Base-by-base conservation (phyloP, 2,329 filamentous ascomycete genomes). In the Xylaria sp. region DNA sequence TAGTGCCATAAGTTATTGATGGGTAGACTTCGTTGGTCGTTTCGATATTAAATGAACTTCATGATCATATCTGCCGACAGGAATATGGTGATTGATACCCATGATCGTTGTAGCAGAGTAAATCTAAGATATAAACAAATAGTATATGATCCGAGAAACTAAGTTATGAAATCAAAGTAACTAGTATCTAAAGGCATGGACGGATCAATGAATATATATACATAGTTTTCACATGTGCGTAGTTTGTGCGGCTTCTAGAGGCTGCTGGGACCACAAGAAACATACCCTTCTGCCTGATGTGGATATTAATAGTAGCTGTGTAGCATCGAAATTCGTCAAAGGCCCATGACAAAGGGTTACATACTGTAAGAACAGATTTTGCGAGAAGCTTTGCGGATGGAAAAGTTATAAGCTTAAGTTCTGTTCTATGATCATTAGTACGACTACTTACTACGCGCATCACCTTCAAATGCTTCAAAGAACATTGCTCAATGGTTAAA, bases 401-500 rank as follows among this genome's bases (percentile, higher is more conserved):
- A 20, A 68, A 1, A 25, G 58, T 74, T 74, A 72, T 5, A 73
- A 62, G 8, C 75, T 73, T 56, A 71, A 70, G 34, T 80, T 80
- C 54, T 69, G 75, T 25, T 58, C 76, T 3, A 59, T 80, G 9
- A 71, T 52, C 25, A 78, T 76, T 5, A 70, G 78, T 79, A 73
- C 48, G 68, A 25, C 5, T 18, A 12, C 54, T 20, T 25, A 20
- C 10, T 25, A 5, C 15, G 20, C 3, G 20, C 28, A n/a, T 28
- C 8, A 6, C 12, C n/a, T 10, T 31, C 13, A 51, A 8, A 52
- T 34, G 15, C 7, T 20, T 20, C 46, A 4, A 34, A 48, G n/a
- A 15, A n/a, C n/a, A 6, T 34, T 52, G 39, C 51, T 68, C 50
- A 63, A 62, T 2, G 3, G 3, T n/a, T 5, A 25, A 0, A 50